A percentile compares a stretch with the other conserved stretches of the same genome.
Conservation (phyloP, 1,139 yeast species). For the Yamadazyma oceani region DNA sequence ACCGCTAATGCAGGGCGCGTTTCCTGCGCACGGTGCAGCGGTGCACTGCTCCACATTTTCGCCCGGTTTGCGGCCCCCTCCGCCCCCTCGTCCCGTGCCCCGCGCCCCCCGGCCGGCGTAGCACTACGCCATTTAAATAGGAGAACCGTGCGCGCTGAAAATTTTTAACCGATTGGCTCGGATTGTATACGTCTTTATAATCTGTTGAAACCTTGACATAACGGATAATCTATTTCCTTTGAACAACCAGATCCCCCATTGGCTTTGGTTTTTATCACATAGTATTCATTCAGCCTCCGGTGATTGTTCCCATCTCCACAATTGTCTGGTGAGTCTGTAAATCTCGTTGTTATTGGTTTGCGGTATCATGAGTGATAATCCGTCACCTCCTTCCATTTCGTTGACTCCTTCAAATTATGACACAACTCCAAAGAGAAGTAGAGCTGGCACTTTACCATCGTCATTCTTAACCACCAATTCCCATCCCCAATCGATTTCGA, state of each 20-base stretch:
- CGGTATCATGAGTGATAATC: conserved; percentile 14
- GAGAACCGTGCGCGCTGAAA: conserved; percentile 5
- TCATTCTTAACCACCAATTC: conserved; percentile 14
- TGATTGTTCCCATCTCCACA: too few relatives aligned
- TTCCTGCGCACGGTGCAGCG: too few relatives aligned
- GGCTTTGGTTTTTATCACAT: too few relatives aligned
- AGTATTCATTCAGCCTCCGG: too few relatives aligned
- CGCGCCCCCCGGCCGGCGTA: neutral
- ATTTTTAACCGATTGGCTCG: conserved; percentile 5
- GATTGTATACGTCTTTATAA: neutral
- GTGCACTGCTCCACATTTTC: neutral
- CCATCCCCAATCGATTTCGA: conserved; percentile 1
- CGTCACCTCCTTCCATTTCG: conserved; percentile 37
- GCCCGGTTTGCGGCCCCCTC: too few relatives aligned
- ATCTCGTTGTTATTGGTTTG: neutral
- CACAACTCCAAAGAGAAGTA: conserved; percentile 52
- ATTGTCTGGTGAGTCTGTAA: neutral
- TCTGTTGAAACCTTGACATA: neutral
- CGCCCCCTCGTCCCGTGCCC: too few relatives aligned
- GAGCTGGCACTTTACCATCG: conserved; percentile 52
- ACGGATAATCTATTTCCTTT: too few relatives aligned
- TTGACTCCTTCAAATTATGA: conserved; percentile 25
- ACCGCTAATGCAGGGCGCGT: too few relatives aligned
- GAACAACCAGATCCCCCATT: too few relatives aligned
- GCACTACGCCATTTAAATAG: conserved; percentile 5